phyloP scores from a whole-genome alignment of 768 basidiomycete species.

The Mycena belliarum region DNA sequence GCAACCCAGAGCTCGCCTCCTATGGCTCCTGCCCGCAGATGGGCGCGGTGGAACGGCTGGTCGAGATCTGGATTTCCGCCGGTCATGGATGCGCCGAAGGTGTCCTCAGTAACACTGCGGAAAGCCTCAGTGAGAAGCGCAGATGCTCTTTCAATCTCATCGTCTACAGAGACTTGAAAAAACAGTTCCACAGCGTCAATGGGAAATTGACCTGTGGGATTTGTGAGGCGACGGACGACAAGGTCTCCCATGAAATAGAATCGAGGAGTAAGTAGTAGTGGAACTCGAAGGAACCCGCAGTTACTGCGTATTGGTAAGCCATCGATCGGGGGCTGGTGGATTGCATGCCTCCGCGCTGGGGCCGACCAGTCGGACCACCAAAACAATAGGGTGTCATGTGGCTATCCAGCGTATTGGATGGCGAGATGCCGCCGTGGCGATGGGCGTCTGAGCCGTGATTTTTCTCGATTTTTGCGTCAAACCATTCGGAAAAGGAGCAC shows the following conservation, averaged over 20 bases:
- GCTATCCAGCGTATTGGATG: too few species aligned
- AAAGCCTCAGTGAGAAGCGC: constrained; percentile 4
- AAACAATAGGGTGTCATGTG: too few species aligned
- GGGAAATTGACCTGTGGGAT: constrained; percentile 5
- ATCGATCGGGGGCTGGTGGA: too few species aligned
- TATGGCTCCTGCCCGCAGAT: constrained; percentile 2
- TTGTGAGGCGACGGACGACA: constrained; percentile 1
- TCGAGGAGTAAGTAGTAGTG: too few species aligned
- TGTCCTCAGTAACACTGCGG: neutral
- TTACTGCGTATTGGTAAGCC: too few species aligned
- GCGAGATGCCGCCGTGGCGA: too few species aligned
- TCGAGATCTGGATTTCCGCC: constrained; percentile 21
- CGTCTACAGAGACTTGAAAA: neutral
- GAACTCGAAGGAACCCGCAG: too few species aligned
- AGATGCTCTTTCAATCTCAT: constrained; percentile 1
- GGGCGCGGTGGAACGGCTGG: constrained; percentile 1
- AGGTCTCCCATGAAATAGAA: neutral
- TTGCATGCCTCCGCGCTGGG: too few species aligned
- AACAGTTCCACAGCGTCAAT: neutral
- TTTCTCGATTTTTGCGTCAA: too few species aligned
- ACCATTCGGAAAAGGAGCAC: too few species aligned
- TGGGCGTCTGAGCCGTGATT: too few species aligned
- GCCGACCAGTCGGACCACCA: too few species aligned
- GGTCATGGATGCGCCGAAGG: constrained; percentile 34
- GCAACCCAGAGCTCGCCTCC: constrained; percentile 22